Evolutionary conservation across 768 basidiomycete genomes (phyloP), one percentile per base, ranked within the genome.

Genomic region (Xerocomellus chrysenteron): DNA sequence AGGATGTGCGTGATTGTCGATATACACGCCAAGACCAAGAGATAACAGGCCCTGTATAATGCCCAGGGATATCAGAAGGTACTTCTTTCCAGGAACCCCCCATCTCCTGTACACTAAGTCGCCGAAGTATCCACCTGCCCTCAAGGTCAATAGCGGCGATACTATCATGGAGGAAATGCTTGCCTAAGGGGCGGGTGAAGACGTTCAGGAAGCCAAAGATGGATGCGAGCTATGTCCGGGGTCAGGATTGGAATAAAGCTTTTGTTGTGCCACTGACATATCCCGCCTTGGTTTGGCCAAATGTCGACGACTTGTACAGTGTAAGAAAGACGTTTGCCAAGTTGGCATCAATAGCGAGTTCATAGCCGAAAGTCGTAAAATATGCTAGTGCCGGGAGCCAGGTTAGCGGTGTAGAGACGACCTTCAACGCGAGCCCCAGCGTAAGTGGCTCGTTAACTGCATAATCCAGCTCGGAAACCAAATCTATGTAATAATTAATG

Each of bases 1-100:
- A 24, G 68, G 65, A 3, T 65, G 21, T 1, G 47, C 10, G 37
- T 61, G 58, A 26, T 28, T 56, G 47, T 73, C 68, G 14, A 74
- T 69, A 52, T 82, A 82, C 5, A 81, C 49, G 21, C 84, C 84
- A 21, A 56, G 44, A 19, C 44, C 49, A 10, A 56, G 21, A 19
- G 55, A 47, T 35, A 56, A 13, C 12, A 56, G 21, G 16, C 55
- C 55, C 39, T 56, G 55, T 5, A 13, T 9, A 19, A 51, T 6
- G 3, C 55, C 55, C 11, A 56, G 12, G 21, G 17, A 51, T 46
- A 56, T 19, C 44, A 56, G 7, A 4, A 56, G 39, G 21, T 51
- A 45, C 17, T 56, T 56, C 30, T 56, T 56, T 7, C 55, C 55
- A 16, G 50, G 50, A 10, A 56, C 55, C 16, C 55, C 50, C 43